Evolutionary conservation across 202 grass and related monocot genomes (phyloP), one percentile per base, ranked within the genome.

Genomic region (Cymbopogon flexuosus): DNA sequence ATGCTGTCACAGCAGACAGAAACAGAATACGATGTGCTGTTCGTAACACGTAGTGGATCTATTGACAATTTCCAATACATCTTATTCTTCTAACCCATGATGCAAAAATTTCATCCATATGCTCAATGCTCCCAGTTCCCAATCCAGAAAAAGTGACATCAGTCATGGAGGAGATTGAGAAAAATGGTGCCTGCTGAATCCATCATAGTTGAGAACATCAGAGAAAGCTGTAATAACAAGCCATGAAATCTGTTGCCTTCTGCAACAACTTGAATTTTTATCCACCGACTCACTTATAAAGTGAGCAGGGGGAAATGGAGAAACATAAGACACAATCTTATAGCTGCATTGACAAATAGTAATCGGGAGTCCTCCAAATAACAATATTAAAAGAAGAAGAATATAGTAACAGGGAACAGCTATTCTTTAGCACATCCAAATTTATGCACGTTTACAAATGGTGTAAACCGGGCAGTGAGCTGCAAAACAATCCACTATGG

Each of bases 371-470:
- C 46, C 14, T 49, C 46, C 46, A 16, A 49, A 51, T 6, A 51
- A 51, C 47, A 51, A 18, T 51, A 18, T 7, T 51, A 18, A 18
- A 46, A 45, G 39, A 42, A 37, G 35, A 37, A 43, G 15, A 49
- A 18, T 1, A 18, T 51, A 51, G 45, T 47, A 51, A 18, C 15
- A 51, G 14, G 15, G 15, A 18, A n/a, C 15, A 52, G 0, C 16
- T 52, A 52, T 16, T 49, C 47, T 51, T 18, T 52, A 52, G 47
- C 47, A 52, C 47, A 52, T 49, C 47, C 47, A 18, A 31, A 65
- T 27, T 37, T 12, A 71, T 0, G 65, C 85, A 18, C 16, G 49
- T 79, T 62, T 79, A 83, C 75, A 73, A 3, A 88, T 33, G 29
- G 15, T 23, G 61, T 46, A 83, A 82, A 21, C 64, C 24, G 42